Percentiles rank a stretch among this genome's conserved stretches.
Evolutionary conservation across 805 yeast genomes (phyloP).

Genomic region (Pichia scutulata): DNA sequence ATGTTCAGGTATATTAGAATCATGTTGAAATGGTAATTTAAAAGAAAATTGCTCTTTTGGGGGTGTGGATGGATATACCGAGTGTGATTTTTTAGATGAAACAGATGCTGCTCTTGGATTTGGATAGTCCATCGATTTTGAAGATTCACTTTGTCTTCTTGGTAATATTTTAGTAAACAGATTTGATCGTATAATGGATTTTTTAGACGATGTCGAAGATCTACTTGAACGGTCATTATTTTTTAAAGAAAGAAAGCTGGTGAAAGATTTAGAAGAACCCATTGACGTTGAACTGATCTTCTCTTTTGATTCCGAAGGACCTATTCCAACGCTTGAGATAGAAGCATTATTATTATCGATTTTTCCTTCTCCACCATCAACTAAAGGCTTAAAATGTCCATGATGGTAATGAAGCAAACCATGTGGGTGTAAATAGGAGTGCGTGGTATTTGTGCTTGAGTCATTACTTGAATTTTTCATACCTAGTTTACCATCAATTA

Average conservation of each 20-base stretch:
- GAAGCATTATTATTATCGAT: not conserved
- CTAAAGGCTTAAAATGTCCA: not conserved
- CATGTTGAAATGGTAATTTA: not conserved
- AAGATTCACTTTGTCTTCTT: constrained; percentile 23
- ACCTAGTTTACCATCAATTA: not conserved
- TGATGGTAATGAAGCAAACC: not conserved
- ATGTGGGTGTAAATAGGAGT: not conserved
- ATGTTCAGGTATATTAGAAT: not conserved
- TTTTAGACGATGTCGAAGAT: constrained; percentile 7
- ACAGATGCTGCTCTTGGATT: not conserved
- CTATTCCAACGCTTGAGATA: not conserved
- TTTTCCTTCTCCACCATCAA: not conserved
- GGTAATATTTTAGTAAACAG: constrained; percentile 21
- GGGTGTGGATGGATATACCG: not conserved
- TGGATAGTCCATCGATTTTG: not conserved
- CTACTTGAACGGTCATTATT: not conserved
- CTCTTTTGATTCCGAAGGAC: not conserved
- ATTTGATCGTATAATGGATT: constrained; percentile 17
- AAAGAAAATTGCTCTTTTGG: not conserved
- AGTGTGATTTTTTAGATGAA: constrained; percentile 1
- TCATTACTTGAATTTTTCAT: not conserved
- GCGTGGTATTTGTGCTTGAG: not conserved
- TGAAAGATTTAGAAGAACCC: constrained; percentile 16
- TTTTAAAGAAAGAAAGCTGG: constrained; percentile 25
- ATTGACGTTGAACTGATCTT: not conserved